These are phyloP conservation scores for Ehretia macrophylla DNA, from an alignment of 257 asterid species.

Conservation along the genomic window DNA sequence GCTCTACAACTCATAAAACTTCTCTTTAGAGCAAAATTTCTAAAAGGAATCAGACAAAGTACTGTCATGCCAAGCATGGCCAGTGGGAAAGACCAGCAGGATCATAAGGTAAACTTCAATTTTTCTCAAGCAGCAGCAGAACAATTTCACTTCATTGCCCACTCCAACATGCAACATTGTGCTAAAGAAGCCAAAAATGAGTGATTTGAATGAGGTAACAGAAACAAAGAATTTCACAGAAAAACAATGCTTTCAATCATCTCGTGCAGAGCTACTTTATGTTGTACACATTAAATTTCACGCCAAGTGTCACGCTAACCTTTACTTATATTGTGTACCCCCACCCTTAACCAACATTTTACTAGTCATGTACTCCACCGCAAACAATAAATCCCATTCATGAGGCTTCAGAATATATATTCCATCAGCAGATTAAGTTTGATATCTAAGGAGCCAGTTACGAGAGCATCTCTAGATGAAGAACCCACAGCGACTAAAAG, in stretches of 20 bases:
- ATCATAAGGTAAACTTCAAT: too few species aligned
- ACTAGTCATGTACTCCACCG: neutral
- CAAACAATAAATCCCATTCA: neutral
- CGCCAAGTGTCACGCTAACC: neutral
- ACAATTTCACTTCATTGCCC: neutral
- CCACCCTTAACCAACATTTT: neutral
- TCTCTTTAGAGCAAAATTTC: too few species aligned
- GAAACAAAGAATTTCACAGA: too few species aligned
- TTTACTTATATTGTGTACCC: neutral
- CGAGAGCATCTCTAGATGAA: neutral
- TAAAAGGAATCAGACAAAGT: too few species aligned
- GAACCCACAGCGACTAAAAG: neutral
- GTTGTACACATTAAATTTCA: neutral
- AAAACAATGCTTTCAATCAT: neutral
- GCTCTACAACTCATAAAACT: too few species aligned
- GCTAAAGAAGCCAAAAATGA: neutral
- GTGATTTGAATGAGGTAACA: too few species aligned
- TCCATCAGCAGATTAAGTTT: neutral
- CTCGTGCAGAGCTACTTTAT: neutral
- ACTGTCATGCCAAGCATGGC: too few species aligned
- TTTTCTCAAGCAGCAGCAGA: too few species aligned
- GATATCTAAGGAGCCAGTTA: neutral
- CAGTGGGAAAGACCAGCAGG: too few species aligned
- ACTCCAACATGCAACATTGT: neutral
- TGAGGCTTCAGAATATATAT: constrained; percentile 2